Percentiles rank a stretch among this genome's conserved stretches.
These are phyloP conservation scores for Phyllachora maydis DNA, from an alignment of 2,329 filamentous ascomycete genomes.

Conservation along the genomic window DNA sequence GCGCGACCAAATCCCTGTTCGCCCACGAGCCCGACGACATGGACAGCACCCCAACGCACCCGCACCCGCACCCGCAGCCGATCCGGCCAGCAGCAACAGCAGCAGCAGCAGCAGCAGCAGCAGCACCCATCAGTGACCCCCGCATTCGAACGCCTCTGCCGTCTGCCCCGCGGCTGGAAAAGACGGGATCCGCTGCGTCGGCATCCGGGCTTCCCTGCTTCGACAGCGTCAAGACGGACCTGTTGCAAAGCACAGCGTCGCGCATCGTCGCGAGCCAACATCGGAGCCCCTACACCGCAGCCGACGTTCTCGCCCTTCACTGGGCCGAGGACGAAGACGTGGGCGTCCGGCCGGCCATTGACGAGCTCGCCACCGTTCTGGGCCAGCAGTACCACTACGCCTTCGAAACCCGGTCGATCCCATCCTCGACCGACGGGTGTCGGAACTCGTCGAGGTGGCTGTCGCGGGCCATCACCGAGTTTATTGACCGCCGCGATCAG, in stretches of 20 bases:
- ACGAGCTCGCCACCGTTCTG: constrained; percentile 27
- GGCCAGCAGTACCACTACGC: constrained; percentile 29
- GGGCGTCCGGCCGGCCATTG: constrained; percentile 17
- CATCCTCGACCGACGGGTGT: constrained; percentile 21
- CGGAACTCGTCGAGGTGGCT: constrained; percentile 32
- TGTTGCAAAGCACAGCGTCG: constrained; percentile 28
- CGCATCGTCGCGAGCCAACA: constrained; percentile 26
- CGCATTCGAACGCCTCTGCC: constrained; percentile 34
- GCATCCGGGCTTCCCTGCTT: constrained; percentile 21
- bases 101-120: constrained; percentile 15
- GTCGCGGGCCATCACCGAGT: constrained; percentile 25
- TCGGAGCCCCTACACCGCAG: constrained; percentile 30
- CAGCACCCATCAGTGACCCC: constrained; percentile 20
- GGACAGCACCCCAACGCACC: constrained; percentile 26
- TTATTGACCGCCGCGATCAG: constrained; percentile 29
- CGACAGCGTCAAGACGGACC: constrained; percentile 26
- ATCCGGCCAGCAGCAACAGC: too few relatives aligned
- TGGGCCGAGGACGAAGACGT: constrained; percentile 33
- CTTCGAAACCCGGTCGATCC: constrained; percentile 26
- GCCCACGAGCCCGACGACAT: constrained; percentile 28
- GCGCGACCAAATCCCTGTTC: constrained; percentile 17
- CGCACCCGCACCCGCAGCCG: too few relatives aligned
- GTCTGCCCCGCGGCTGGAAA: constrained; percentile 31
- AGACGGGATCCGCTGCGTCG: constrained; percentile 21
- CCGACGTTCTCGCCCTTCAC: constrained; percentile 28